These are phyloP conservation scores for Syzygium oleosum DNA, from an alignment of 345 rosid species.

Conservation along the genomic window DNA sequence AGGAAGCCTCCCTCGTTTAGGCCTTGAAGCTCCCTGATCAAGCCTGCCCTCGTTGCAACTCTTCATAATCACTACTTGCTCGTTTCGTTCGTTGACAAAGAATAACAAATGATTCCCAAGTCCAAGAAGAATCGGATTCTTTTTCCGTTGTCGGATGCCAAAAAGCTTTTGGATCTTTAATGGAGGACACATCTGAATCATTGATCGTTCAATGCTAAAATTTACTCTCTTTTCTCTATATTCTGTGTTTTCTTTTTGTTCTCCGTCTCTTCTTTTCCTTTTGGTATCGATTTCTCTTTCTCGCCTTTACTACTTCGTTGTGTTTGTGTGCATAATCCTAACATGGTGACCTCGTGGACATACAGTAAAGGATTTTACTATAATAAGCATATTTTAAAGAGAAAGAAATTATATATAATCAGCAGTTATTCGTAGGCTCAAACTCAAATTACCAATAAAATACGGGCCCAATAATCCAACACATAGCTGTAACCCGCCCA, in stretches of 20 bases:
- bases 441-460: too few species aligned
- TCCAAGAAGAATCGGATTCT: not conserved
- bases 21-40: not conserved
- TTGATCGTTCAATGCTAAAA: not conserved
- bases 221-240: too few species aligned
- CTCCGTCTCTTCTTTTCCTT: not conserved
- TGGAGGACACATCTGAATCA: not conserved
- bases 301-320: too few species aligned
- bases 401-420: too few species aligned
- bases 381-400: too few species aligned
- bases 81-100: not conserved
- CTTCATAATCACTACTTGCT: not conserved
- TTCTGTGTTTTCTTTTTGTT: too few species aligned
- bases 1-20: constrained; percentile 48
- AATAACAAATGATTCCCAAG: not conserved
- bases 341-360: too few species aligned
- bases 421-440: too few species aligned
- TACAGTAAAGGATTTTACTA: too few species aligned
- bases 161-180: not conserved
- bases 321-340: too few species aligned
- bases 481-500: not conserved
- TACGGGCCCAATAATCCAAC: too few species aligned
- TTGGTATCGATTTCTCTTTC: too few species aligned
- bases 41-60: not conserved
- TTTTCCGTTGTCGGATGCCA: not conserved